phyloP scores from a whole-genome alignment of 2,329 filamentous ascomycete genomes.

The Cryphonectria carpinicola region DNA sequence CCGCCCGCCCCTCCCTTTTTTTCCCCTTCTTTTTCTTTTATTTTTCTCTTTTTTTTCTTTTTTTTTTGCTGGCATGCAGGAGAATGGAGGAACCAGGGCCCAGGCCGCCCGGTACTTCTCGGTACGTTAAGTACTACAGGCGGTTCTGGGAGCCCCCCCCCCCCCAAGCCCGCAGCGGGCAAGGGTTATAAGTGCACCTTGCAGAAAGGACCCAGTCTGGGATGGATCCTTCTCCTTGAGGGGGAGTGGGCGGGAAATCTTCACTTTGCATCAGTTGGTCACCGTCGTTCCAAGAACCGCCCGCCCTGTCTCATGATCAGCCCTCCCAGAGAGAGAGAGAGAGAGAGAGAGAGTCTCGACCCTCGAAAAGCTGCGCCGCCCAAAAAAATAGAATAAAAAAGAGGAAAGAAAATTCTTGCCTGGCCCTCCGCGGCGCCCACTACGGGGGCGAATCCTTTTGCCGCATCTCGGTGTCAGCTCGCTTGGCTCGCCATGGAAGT shows the following conservation, averaged over 20 bases:
- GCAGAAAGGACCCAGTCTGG: neutral
- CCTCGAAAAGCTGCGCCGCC: neutral
- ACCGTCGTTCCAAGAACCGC: neutral
- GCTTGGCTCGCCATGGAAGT: neutral
- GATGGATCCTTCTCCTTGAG: neutral
- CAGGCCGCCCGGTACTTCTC: constrained; percentile 5
- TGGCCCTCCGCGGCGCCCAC: neutral
- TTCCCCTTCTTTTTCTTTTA: neutral
- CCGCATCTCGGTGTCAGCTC: constrained; percentile 4
- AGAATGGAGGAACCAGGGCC: neutral
- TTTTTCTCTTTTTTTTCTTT: no score
- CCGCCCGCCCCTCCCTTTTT: no score
- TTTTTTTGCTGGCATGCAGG: neutral
- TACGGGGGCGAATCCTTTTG: neutral
- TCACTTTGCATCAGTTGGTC: neutral
- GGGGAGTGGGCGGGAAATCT: neutral
- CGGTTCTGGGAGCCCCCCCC: neutral
- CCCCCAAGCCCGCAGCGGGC: neutral
- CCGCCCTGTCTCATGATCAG: neutral
- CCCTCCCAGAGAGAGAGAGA: neutral
- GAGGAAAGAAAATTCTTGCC: neutral
- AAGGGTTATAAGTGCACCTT: neutral
- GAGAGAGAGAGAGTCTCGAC: neutral
- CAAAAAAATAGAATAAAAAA: neutral
- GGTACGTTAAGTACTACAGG: neutral